Base-by-base conservation (phyloP, 176 grass and related monocot genomes). In the Cymbopogon citratus region DNA sequence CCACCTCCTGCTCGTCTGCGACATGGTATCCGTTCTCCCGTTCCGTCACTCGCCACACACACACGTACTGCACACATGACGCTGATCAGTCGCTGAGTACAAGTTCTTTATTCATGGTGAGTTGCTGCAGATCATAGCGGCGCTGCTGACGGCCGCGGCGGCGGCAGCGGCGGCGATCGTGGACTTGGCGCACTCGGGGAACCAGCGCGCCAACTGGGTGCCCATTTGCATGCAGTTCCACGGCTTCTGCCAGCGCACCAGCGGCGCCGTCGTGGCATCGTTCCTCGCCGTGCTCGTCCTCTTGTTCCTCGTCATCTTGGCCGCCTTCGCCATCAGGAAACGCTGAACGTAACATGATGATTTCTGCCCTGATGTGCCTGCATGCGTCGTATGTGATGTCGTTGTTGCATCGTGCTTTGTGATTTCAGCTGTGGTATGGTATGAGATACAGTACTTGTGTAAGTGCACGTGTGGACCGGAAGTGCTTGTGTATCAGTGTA, bases 211-310 rank as follows among this genome's bases (percentile, higher is more conserved):
- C 15, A 99, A 99, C 77, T 99, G 96, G 96, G 76, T 95, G 72
- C 87, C 92, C 85, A 95, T 99, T 87, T 99, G 92, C 87, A 90
- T 95, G 87, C 96, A 87, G 82, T 95, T 99, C 82, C 66, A 87
- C 9, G 80, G 92, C 29, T 95, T 99, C 80, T 99, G 96, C 87
- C 29, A 85, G 76, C 91, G 92, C 19, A 99, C 89, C 27, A 95
- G 96, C 74, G 96, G 96, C 27, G 80, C 92, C 7, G 92, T 99
- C 45, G 90, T 95, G 3, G 92, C 79, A 43, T 91, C 92, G 24
- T 99, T 99, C 91, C 69, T 99, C 62, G 89, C 89, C 25, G 92
- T 95, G 35, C 46, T 90, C 85, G 45, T 95, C 82, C 80, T 99
- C 77, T 56, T 99, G 26, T 52, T 95, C 54, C 85, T 99, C 31